Base-by-base conservation (phyloP, 2,329 filamentous ascomycete species). In the Leptosphaerulina australis region DNA sequence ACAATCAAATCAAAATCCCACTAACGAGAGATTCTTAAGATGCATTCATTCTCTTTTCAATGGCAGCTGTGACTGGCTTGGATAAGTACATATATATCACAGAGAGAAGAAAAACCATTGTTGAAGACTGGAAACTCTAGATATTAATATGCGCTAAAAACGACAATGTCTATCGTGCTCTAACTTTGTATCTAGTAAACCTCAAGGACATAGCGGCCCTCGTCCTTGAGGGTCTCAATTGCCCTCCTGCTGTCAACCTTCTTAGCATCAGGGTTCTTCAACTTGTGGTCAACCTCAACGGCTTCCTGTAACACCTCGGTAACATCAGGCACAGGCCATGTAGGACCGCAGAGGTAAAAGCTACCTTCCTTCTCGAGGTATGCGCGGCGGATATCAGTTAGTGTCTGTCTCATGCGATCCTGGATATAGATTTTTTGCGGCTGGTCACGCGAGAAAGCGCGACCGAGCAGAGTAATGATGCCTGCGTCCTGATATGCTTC, bases 341-440 rank as follows among this genome's bases (percentile, higher is more conserved):
- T 99, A 22, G 94, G 94, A 34, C 94, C 94, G 72, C 94, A 99
- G 14, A 99, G 87, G 76, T 99, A 99, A 79, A 99, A 99, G 25
- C 88, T 87, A 48, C 94, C 94, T 64, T 94, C 88, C 61, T 97
- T 85, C 67, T 86, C 79, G 59, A 97, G 84, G 74, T 97, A 97
- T 0, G 91, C 88, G 75, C 91, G 79, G 50, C 91, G 82, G 58
- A 99, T 95, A 56, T 94, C 87, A 34, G 80, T 77, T 52, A 97
- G 77, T 0, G 88, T 91, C 82, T 97, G 83, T 50, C 94, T 83
- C 94, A 99, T 99, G 60, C 92, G 85, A 73, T 99, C 94, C 80
- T 99, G 94, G 69, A 99, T 99, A 77, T 99, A 99, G 60, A 99
- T 96, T 86, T 99, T 99, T 79, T 97, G 83, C 12, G 90, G 88